Evolutionary conservation across 169 alveolate genomes (phyloP), one percentile per base, ranked within the genome.

Genomic region (Plasmodium relictum): DNA sequence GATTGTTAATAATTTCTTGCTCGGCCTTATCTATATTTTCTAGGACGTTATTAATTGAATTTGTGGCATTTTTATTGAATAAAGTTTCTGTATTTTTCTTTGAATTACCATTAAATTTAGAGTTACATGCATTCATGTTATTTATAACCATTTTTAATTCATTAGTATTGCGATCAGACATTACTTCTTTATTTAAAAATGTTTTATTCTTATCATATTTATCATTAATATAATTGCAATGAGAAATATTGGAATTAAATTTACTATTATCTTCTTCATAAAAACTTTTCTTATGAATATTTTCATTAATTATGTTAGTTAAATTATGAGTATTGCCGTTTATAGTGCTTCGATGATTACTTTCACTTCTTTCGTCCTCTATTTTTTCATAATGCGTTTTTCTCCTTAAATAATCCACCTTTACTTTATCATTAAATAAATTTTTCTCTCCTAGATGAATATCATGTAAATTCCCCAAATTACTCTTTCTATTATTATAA

Each of bases 1-100:
- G 89, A 24, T 65, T 78, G 41, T 78, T 78, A n/a, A 78, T 78
- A 42, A 78, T 78, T 63, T 78, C 78, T 50, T 78, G 76, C 45
- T 78, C 89, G 3, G 89, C 89, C 42, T 78, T 78, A 42, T 78
- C 89, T 48, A 78, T 63, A 78, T 78, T 78, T 63, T 62, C 89
- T 31, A 78, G 63, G 12, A 78, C 89, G 18, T 31, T 62, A n/a
- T 1, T 54, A 16, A 45, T 14, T 14, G n/a, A 63, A 59, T 65
- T 78, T 14, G n/a, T 66, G 12, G 41, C 26, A 41, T 78, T 62
- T 44, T 78, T 63, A 50, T 41, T 65, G 52, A 73, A 73, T 58
- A 50, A 39, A 3, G 26, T n/a, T 10, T 16, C 18, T 2, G 39
- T 31, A 31, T 31, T 31, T 56, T 41, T 73, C 14, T 22, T 56